These are phyloP conservation scores for Allantophomopsis cytisporea DNA, from an alignment of 2,329 filamentous ascomycete genomes.

Conservation along the genomic window DNA sequence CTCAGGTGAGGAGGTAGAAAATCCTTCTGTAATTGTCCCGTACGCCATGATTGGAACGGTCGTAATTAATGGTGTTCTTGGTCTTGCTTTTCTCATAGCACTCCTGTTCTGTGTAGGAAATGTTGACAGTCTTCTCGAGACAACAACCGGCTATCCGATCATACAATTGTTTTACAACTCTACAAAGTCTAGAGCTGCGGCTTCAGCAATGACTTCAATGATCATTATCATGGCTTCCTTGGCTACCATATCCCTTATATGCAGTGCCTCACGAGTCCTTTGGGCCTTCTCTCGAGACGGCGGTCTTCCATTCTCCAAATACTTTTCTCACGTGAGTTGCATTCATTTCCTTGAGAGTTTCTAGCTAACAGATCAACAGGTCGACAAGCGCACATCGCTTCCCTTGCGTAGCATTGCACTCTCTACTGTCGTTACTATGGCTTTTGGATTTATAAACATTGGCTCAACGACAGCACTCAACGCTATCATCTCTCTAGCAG, in stretches of 20 bases:
- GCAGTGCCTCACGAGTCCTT: conserved; percentile 24
- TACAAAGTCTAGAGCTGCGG: conserved; percentile 21
- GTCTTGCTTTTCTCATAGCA: conserved; percentile 55
- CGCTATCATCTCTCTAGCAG: conserved; percentile 26
- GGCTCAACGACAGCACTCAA: conserved; percentile 26
- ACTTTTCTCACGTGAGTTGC: neutral
- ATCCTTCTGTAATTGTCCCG: conserved; percentile 53
- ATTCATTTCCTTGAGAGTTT: no score
- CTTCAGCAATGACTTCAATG: conserved; percentile 22
- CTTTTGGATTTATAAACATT: conserved; percentile 22
- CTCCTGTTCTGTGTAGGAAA: conserved; percentile 40
- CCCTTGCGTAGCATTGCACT: conserved; percentile 4
- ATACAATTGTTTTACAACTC: conserved; percentile 38
- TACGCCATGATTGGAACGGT: conserved; percentile 60
- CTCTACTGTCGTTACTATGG: conserved; percentile 16
- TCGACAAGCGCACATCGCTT: conserved; percentile 5
- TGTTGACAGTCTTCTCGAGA: conserved; percentile 25
- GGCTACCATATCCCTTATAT: conserved; percentile 20
- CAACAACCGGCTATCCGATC: conserved; percentile 37
- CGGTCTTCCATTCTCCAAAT: conserved; percentile 18
- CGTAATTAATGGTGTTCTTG: conserved; percentile 50
- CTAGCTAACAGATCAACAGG: conserved; percentile 4
- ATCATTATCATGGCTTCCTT: conserved; percentile 24
- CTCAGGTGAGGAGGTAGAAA: conserved; percentile 52
- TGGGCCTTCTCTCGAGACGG: conserved; percentile 29